These are phyloP conservation scores for Nicotiana noctiflora DNA, from an alignment of 257 asterid species.

Conservation along the genomic window DNA sequence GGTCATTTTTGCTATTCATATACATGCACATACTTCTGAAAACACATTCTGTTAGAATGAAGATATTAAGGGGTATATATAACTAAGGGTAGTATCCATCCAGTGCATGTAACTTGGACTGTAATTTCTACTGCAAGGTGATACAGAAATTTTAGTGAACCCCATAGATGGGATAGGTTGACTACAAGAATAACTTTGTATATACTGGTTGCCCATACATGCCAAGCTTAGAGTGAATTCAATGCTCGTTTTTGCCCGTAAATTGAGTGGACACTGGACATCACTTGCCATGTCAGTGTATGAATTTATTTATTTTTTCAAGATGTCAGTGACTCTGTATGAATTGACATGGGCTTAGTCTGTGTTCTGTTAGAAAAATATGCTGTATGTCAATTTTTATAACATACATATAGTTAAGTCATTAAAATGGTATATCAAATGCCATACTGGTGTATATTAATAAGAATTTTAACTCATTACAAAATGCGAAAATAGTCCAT, in stretches of 20 bases:
- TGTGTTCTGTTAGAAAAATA: neutral
- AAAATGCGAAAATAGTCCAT: neutral
- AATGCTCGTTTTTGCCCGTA: neutral
- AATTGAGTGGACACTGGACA: neutral
- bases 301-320: too few relatives aligned
- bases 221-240: too few relatives aligned
- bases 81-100: neutral
- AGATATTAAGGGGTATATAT: neutral
- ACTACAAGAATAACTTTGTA: neutral
- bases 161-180: neutral
- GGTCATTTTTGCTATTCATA: neutral
- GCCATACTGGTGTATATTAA: neutral
- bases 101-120: neutral
- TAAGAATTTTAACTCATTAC: neutral
- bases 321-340: neutral
- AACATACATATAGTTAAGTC: too few relatives aligned
- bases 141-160: neutral
- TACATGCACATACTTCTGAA: neutral
- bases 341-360: neutral
- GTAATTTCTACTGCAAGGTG: neutral
- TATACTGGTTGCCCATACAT: neutral
- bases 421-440: neutral
- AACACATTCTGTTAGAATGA: neutral
- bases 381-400: too few relatives aligned
- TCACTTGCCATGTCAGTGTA: neutral